These are phyloP conservation scores for Sphaceloma murrayae DNA, from an alignment of 2,329 filamentous ascomycete species.

Conservation along the genomic window DNA sequence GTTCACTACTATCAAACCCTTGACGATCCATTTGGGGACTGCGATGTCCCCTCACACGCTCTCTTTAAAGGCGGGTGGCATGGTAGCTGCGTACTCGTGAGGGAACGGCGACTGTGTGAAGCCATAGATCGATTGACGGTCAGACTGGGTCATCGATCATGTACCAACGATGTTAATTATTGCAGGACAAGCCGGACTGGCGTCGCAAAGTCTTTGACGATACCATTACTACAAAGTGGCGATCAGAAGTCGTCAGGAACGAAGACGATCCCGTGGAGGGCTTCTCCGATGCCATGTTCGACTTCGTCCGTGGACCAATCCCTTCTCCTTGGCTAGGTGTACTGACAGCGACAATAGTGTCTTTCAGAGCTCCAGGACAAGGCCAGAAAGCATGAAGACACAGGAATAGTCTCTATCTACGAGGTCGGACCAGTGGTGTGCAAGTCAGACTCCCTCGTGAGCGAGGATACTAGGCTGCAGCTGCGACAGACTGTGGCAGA, in stretches of 20 bases:
- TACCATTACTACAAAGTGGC: conserved; percentile 23
- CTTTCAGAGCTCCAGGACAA: conserved; percentile 44
- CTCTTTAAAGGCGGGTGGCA: not conserved
- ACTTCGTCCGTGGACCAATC: conserved; percentile 19
- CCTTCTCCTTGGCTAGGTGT: not conserved
- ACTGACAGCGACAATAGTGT: conserved; percentile 18
- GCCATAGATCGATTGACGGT: conserved; percentile 14
- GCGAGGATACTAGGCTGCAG: conserved; percentile 30
- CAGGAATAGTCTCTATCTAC: conserved; percentile 36
- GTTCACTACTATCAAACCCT: conserved; percentile 1
- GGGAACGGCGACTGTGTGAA: conserved; percentile 3
- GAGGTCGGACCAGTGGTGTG: conserved; percentile 39
- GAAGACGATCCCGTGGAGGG: conserved; percentile 11
- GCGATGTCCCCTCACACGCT: not conserved
- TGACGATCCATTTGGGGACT: not conserved
- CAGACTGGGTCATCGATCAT: not conserved
- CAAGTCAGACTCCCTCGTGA: conserved; percentile 45
- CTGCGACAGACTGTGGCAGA: conserved; percentile 37
- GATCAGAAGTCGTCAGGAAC: conserved; percentile 20
- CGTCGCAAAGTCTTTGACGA: conserved; percentile 25
- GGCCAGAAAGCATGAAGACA: conserved; percentile 36
- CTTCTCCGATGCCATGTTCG: conserved; percentile 23
- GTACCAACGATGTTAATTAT: conserved; percentile 25
- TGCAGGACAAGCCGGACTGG: conserved; percentile 28
- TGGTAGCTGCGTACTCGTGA: not conserved